Base-by-base conservation (phyloP, 2,329 filamentous ascomycete species). In the Talaromyces marneffei region DNA sequence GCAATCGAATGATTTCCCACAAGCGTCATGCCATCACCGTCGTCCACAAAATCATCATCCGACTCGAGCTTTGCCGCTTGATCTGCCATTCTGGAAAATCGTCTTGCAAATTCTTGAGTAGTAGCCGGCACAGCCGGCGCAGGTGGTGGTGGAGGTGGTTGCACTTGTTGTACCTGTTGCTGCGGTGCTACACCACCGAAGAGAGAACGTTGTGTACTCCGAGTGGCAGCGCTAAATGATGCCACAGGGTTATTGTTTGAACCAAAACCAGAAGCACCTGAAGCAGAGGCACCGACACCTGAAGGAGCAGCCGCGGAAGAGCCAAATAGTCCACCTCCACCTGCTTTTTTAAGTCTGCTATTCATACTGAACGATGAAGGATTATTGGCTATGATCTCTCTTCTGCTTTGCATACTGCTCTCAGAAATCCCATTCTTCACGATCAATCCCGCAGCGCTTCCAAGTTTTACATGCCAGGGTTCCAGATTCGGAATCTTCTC, bases 381-480 rank as follows among this genome's bases (percentile, higher is more conserved):
- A 12, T 46, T 48, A 18, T 59, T 59, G 39, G 62, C 64, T 12
- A 35, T 6, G 2, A 42, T 42, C 50, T 62, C 57, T 25, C 42
- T 52, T 48, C 48, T 27, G 57, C 37, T 56, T 46, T 62, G 63
- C 54, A 44, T 48, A 39, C 64, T 63, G 64, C 62, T 68, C 23
- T 57, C 40, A 62, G 63, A 52, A 46, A 66, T 66, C 2, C 60
- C 63, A 16, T 67, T 52, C 57, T 65, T 66, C n/a, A 62, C 60
- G 29, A 60, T 63, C 10, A 61, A 50, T 9, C 57, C 65, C 62
- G 68, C 40, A 44, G 71, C 71, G 31, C 74, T 72, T 14, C 69
- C 75, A 6, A 86, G 72, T 61, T 79, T 80, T 65, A 88, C 76
- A 55, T 76, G 79, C 86, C 86, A 88, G 0, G 83, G 78, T 0